Base-by-base conservation (phyloP, 2,329 filamentous ascomycete species). In the Dryadomyces quercus-mongolicae region DNA sequence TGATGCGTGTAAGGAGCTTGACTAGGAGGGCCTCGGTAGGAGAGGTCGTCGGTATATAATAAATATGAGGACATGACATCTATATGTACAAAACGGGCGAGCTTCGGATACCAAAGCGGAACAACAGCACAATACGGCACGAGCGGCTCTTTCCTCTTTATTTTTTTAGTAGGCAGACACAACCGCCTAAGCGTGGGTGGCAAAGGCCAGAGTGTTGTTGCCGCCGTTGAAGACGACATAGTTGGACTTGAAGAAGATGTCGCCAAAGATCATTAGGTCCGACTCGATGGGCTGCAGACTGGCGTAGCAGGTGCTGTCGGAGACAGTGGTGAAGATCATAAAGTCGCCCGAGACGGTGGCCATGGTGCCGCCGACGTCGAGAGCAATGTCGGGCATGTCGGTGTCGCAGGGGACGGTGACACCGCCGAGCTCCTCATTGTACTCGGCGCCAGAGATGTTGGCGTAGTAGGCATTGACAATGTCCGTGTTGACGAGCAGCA, bases 161-260 rank as follows among this genome's bases (percentile, higher is more conserved):
- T 25, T 51, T 51, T 12, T 43, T 9, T 42, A 10, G n/a, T 10
- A 5, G 31, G 18, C 13, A 31, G 43, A 20, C 42, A 36, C 10
- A 2, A 2, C 15, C 2, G 34, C 38, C 15, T 56, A 61, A 3
- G 86, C 62, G 55, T 72, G 70, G 56, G 64, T 44, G 1, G 76
- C 77, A 64, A 80, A 71, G 13, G 75, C 76, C 36, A 81, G 63
- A 3, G 72, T 70, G 63, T 73, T 76, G 66, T 80, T 78, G 47
- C 74, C 77, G 38, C 69, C 73, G 63, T 80, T 74, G 63, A 81
- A 81, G 16, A 71, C 77, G 22, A 81, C 75, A 60, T 79, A 80
- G 62, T 80, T 75, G 36, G 75, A 77, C 69, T 81, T 81, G 70
- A 82, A 81, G 63, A 82, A 75, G 61, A 81, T 74, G 62, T 81